Evolutionary conservation across 2,329 filamentous ascomycete genomes (phyloP), one percentile per base, ranked within the genome.

Genomic region (Nothophaeocryptopus gaeumannii): DNA sequence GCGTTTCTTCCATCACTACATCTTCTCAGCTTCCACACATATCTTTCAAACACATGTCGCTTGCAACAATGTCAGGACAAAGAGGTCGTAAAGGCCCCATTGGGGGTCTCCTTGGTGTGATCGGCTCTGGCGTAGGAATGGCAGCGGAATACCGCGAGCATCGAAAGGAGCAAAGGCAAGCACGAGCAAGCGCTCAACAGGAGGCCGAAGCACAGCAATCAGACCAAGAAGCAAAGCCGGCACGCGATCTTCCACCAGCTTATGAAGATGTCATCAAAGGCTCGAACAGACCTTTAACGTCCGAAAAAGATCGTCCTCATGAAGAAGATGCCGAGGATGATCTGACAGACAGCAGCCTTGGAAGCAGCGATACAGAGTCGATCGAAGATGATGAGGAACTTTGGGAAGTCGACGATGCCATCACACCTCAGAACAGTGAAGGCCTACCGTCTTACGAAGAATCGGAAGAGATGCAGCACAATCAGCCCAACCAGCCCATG

Each of bases 381-480:
- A 50, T 58, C 8, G 61, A 64, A 41, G 61, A 63, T 37, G 65
- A 67, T 36, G 60, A 65, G 39, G 61, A 62, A 45, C 58, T 59
- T 13, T 65, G 64, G 58, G 55, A 62, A 15, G 59, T 67, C 1
- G 65, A 68, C 41, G 65, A 68, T 45, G 59, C 54, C 8, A 39
- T 59, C 31, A 44, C 41, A 16, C 41, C 34, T 15, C 38, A 35
- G 4, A 42, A 57, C 26, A 47, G 53, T 26, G 46, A 51, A n/a
- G 54, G 53, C 11, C 57, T 60, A 13, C 64, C 64, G 1, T 59
- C 51, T 9, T 65, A 67, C 47, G 60, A 64, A 31, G 56, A 62
- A 47, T 60, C 58, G 29, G 58, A 56, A 51, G 52, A 47, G 14
- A 39, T 41, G 20, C 36, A 50, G 14, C 36, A 51, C 9, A 26